Percentiles rank a stretch among this genome's conserved stretches.
These are phyloP conservation scores for Paralagenidium karlingii DNA, from an alignment of 352 stramenopile species.

Conservation along the genomic window DNA sequence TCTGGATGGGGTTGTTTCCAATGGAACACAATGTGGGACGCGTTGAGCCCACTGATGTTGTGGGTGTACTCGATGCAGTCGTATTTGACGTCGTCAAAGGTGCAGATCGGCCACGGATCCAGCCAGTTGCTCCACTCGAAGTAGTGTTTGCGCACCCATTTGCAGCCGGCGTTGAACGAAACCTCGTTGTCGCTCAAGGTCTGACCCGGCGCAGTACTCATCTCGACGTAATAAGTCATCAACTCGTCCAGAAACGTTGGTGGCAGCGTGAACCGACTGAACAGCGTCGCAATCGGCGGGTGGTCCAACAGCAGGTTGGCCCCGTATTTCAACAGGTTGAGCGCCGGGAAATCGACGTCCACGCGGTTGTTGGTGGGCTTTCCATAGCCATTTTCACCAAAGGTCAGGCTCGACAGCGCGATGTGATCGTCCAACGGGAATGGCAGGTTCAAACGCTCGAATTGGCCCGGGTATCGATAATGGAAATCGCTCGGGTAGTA, in stretches of 20 bases:
- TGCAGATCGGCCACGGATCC: constrained; percentile 10
- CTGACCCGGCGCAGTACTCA: neutral
- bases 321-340: constrained; percentile 21
- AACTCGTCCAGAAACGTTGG: constrained; percentile 25
- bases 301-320: neutral
- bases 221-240: constrained; percentile 2
- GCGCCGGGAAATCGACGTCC: constrained; percentile 23
- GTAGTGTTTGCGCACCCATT: constrained; percentile 19
- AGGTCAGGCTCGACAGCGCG: constrained; percentile 14
- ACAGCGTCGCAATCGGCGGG: neutral
- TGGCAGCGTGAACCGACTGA: constrained; percentile 11
- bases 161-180: constrained; percentile 18
- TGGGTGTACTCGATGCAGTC: neutral
- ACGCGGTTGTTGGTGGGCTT: constrained; percentile 25
- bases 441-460: constrained; percentile 35
- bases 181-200: too few species aligned
- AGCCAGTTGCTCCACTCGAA: constrained; percentile 14
- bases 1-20: constrained; percentile 19
- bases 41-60: constrained; percentile 9
- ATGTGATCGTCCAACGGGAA: constrained; percentile 14
- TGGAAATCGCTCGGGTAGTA: constrained; percentile 27
- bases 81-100: constrained; percentile 10
- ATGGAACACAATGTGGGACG: too few species aligned
- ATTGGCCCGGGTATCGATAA: too few species aligned
- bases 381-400: constrained; percentile 35